These are phyloP conservation scores for Rhodosporidiobolus odoratus DNA, from an alignment of 768 basidiomycete species.

Conservation along the genomic window DNA sequence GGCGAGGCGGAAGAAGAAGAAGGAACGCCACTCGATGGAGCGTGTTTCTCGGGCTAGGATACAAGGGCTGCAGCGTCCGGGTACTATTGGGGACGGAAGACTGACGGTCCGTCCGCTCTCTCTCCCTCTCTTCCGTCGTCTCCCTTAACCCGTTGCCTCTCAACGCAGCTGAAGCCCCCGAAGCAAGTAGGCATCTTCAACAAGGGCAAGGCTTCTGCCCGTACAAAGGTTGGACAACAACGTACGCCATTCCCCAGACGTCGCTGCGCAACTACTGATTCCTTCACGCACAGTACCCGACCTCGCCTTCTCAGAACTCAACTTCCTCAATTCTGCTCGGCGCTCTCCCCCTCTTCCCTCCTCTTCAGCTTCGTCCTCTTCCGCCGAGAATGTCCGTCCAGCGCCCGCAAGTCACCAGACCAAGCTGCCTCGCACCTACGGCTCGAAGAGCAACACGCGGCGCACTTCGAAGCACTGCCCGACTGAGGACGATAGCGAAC, in stretches of 20 bases:
- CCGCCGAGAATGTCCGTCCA: background rate
- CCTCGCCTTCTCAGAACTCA: conserved; percentile 35
- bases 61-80: conserved; percentile 14
- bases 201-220: conserved; percentile 30
- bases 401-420: background rate
- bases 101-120: conserved; percentile 8
- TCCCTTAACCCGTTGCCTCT: background rate
- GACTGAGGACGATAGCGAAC: background rate
- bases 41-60: background rate
- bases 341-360: background rate
- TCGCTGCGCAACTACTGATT: background rate
- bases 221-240: conserved; percentile 18
- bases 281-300: conserved; percentile 19
- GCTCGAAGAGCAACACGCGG: background rate
- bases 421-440: background rate
- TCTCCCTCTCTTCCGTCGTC: background rate
- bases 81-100: background rate
- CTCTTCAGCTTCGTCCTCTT: background rate
- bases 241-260: background rate
- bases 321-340: conserved; percentile 27
- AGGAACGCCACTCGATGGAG: background rate
- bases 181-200: conserved; percentile 31
- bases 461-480: background rate
- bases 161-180: conserved; percentile 20
- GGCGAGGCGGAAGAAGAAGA: background rate